Percentiles rank a stretch among this genome's conserved stretches.
phyloP scores from a whole-genome alignment of 805 yeast genomes.

The Starmerella etchellsii region DNA sequence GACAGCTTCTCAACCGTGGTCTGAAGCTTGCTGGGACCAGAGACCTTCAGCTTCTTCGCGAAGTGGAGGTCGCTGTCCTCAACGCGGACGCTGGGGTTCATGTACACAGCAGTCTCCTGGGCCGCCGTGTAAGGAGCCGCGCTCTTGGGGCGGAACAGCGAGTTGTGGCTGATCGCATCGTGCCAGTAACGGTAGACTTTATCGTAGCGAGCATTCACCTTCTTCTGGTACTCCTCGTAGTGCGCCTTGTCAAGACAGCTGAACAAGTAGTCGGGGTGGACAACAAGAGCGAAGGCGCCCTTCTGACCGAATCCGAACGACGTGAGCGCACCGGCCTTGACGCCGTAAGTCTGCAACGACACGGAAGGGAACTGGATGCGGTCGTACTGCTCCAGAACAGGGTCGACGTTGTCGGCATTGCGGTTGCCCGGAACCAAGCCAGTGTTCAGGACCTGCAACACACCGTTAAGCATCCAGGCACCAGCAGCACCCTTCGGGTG shows the following conservation, averaged over 20 bases:
- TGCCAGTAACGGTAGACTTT: slow-evolving; percentile 90
- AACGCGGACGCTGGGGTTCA: slow-evolving; percentile 88
- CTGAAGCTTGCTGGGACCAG: slow-evolving; percentile 25
- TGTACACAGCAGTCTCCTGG: slow-evolving; percentile 77
- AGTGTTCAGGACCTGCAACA: slow-evolving; percentile 76
- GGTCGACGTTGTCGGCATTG: slow-evolving; percentile 94
- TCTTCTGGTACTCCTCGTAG: slow-evolving; percentile 57
- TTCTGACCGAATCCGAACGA: slow-evolving; percentile 99
- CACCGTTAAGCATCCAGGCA: slow-evolving; percentile 99
- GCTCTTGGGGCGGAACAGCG: slow-evolving; percentile 85
- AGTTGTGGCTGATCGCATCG: slow-evolving; percentile 80
- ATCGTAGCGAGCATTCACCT: slow-evolving; percentile 72
- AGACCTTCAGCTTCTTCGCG: slow-evolving; percentile 6
- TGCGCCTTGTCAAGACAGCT: slow-evolving; percentile 63
- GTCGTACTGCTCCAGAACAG: slow-evolving; percentile 65
- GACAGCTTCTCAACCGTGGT: slow-evolving; percentile 26
- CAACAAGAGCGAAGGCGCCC: slow-evolving; percentile 90
- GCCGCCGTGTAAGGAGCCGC: slow-evolving; percentile 86
- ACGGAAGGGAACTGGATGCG: slow-evolving; percentile 90
- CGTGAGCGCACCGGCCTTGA: slow-evolving; percentile 92
- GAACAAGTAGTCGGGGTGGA: slow-evolving; percentile 87
- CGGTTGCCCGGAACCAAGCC: slow-evolving; percentile 98
- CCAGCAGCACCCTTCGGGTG: slow-evolving; percentile 99
- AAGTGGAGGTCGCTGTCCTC: slow-evolving; percentile 22
- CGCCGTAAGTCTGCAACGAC: slow-evolving; percentile 86